Conservation (phyloP, 148 eudicot species). For the Arbutus unedo region DNA sequence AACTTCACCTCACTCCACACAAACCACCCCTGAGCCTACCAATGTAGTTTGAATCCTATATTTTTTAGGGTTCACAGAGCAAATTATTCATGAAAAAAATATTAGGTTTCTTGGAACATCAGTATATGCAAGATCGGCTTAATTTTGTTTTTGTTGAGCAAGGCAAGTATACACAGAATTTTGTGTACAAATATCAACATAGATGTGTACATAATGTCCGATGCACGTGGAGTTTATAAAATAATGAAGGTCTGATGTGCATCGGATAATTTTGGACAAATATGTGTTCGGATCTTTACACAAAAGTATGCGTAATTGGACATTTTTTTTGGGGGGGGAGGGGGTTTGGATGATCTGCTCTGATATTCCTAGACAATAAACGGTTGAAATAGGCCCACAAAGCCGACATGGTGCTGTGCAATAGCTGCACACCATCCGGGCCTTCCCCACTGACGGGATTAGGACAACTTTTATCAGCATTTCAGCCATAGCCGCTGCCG, state of each 20-base stretch:
- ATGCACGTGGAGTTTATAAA: no score
- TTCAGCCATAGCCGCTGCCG: background rate
- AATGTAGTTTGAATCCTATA: background rate
- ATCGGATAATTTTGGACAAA: no score
- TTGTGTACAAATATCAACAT: no score
- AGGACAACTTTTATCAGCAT: background rate
- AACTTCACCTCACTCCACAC: background rate
- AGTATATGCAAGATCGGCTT: background rate
- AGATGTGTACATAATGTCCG: no score
- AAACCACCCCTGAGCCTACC: background rate
- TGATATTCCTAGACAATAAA: background rate
- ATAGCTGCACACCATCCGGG: background rate
- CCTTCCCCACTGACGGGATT: background rate
- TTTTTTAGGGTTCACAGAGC: background rate
- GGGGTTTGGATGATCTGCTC: background rate
- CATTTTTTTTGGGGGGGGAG: no score
- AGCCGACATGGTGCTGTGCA: background rate
- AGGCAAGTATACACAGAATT: no score
- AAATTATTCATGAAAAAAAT: background rate
- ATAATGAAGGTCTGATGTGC: no score
- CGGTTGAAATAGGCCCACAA: background rate
- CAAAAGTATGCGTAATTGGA: no score
- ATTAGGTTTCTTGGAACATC: no score
- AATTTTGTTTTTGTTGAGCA: background rate
- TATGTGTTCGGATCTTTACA: no score